Evolutionary conservation across 2,329 filamentous ascomycete species (phyloP), one percentile per base, ranked within the genome.

Genomic region (Trichophyton simii): DNA sequence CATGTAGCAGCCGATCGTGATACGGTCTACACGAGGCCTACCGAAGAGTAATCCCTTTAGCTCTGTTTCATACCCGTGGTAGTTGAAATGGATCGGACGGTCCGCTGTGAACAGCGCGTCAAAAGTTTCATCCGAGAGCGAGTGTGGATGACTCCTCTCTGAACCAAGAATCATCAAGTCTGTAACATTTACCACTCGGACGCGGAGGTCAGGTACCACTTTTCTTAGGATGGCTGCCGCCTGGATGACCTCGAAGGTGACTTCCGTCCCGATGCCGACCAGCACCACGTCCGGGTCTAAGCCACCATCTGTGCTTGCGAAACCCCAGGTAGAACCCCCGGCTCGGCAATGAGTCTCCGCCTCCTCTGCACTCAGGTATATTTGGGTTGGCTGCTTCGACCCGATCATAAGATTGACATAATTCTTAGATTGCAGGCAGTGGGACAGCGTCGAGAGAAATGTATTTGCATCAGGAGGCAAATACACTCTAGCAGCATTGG

Each of bases 341-440:
- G 77, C 78, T 44, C 77, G 76, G 66, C 83, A 86, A 70, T 87
- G 84, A 36, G 73, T 76, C 13, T 82, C 81, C 50, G 85, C 85
- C 70, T 86, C 82, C n/a, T 80, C 76, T 0, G 79, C 69, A 0
- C 77, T 79, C 1, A 88, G 76, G 67, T 83, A 87, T 7, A 84
- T 81, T 0, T 81, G 78, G 0, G 82, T 83, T 0, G 83, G 83
- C 67, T 87, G 84, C 69, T 88, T 88, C 15, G 82, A 83, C 20
- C 83, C 84, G 48, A 87, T 83, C 77, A 87, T 83, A 2, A 87
- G 76, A 68, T 87, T 87, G 63, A 86, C 77, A 64, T 87, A 85
- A 69, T 85, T 84, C 67, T 77, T 83, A 0, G 83, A 86, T 41
- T 77, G 72, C 8, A 87, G 73, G 66, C 82, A 85, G 67, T 87